phyloP scores from a whole-genome alignment of 2,329 filamentous ascomycete genomes.

The Orbilia oligospora region DNA sequence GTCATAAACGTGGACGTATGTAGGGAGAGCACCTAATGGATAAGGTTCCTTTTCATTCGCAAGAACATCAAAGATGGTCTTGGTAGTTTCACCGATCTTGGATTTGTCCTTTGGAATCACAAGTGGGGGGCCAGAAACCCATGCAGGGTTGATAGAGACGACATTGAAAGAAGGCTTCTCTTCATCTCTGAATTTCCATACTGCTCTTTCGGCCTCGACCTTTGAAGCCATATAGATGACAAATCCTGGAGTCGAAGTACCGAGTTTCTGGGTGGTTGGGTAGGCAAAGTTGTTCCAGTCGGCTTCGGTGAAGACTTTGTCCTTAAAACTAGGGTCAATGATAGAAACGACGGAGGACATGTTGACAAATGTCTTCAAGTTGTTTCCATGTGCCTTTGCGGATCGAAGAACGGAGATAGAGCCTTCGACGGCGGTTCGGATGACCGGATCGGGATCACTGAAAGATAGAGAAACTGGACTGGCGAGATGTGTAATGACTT shows the following conservation, averaged over 20 bases:
- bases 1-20: conserved; percentile 69
- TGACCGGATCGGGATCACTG: conserved; percentile 65
- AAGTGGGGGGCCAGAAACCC: conserved; percentile 68
- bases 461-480: conserved; percentile 68
- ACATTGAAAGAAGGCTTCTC: conserved; percentile 67
- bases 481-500: conserved; percentile 46
- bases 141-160: conserved; percentile 67
- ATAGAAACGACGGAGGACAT: conserved; percentile 70
- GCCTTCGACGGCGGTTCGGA: conserved; percentile 73
- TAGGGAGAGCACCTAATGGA: conserved; percentile 63
- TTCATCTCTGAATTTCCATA: conserved; percentile 73
- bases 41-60: conserved; percentile 65
- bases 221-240: conserved; percentile 72
- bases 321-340: conserved; percentile 65
- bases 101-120: conserved; percentile 64
- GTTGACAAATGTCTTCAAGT: conserved; percentile 79
- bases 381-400: conserved; percentile 72
- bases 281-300: conserved; percentile 69
- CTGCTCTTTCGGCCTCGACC: conserved; percentile 77
- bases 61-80: conserved; percentile 66
- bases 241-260: conserved; percentile 60
- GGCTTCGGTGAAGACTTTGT: conserved; percentile 64
- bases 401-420: conserved; percentile 79
- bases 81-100: conserved; percentile 66
- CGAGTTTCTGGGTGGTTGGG: conserved; percentile 41